Base-by-base conservation (phyloP, 768 basidiomycete species). In the Hydnum rufescens region DNA sequence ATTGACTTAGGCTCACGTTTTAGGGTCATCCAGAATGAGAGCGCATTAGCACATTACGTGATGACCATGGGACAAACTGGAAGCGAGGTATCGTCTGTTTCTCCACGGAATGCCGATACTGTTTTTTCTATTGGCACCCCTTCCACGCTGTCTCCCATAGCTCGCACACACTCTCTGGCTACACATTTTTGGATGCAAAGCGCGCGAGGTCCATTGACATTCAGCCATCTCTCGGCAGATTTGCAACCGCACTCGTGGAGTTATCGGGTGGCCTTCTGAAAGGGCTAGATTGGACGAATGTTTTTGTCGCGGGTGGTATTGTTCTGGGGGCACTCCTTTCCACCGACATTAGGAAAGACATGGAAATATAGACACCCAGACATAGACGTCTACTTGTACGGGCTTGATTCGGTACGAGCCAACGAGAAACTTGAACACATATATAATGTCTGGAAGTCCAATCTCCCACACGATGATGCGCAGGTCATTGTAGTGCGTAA, bases 381-480 rank as follows among this genome's bases (percentile, higher is more conserved):
- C 26, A 51, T 51, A 8, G 51, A 51, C 26, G 6, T 51, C 5
- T 51, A 51, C 26, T 6, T 51, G 6, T 42, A 51, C 26, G 51
- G 51, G 19, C 51, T 51, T 19, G 34, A 42, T n/a, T 26, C 51
- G n/a, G 18, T 28, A n/a, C 32, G 5, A 36, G n/a, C 34, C 5
- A 42, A 42, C 51, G 19, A 43, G 18, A 51, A 51, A 26, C 5
- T 51, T n/a, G 32, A 51, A 5, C 51, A 51, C 51, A 51, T 51
- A 31, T 43, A 44, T 18, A 19, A 43, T n/a, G 34, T 42, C 34
- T 51, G n/a, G 8, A 6, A n/a, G 5, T n/a, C 39, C 6, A 51
- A 51, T 36, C 26, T 51, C 6, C 51, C 51, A 5, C n/a, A n/a
- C n/a, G 6, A 6, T 6, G 18, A 19, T 26, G 34, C 3, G 5